Percentiles rank a stretch among this genome's conserved stretches.
These are phyloP conservation scores for Serendipita sp. DNA, from an alignment of 768 basidiomycete genomes.

Conservation along the genomic window DNA sequence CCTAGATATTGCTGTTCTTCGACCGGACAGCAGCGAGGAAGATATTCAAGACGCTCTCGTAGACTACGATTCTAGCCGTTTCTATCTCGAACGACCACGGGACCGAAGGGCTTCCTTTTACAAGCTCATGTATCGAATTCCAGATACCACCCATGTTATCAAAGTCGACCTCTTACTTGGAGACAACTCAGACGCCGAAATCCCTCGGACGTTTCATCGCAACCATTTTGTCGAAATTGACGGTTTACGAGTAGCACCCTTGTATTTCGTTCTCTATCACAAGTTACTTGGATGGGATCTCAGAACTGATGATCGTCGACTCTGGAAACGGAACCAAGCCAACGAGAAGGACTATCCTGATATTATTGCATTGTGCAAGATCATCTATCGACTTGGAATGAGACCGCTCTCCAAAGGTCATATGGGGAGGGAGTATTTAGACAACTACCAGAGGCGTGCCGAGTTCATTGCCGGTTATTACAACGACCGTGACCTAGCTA, in stretches of 20 bases:
- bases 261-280: constrained; percentile 3
- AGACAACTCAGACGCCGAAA: background rate
- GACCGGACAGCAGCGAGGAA: background rate
- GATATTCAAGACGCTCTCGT: background rate
- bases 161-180: background rate
- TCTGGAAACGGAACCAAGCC: background rate
- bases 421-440: background rate
- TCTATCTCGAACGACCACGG: background rate
- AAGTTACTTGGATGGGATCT: constrained; percentile 2
- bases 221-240: background rate
- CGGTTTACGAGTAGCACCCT: background rate
- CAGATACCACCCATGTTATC: background rate
- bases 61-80: background rate
- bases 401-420: background rate
- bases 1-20: background rate
- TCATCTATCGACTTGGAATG: background rate
- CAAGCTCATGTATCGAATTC: background rate
- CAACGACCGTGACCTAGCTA: background rate
- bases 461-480: background rate
- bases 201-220: background rate
- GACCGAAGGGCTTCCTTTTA: background rate
- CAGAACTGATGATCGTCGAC: background rate
- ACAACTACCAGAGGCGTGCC: background rate
- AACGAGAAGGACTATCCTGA: background rate
- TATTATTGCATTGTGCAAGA: background rate